phyloP scores from a whole-genome alignment of 2,329 filamentous ascomycete species.

The Seiridium cupressi region DNA sequence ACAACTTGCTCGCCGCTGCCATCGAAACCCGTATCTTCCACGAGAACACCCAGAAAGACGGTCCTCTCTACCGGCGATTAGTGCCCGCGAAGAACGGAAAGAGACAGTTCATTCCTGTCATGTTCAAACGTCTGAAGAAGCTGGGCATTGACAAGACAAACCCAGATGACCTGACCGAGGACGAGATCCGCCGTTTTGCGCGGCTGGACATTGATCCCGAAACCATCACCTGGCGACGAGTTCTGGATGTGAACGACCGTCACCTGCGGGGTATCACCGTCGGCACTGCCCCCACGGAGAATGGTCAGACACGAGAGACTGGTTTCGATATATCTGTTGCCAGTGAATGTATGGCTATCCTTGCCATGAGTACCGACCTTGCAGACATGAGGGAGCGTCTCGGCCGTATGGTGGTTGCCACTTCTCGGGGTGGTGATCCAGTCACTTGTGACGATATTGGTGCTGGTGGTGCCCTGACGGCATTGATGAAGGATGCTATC shows the following conservation, averaged over 20 bases:
- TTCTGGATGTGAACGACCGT: constrained; percentile 95
- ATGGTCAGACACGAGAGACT: constrained; percentile 82
- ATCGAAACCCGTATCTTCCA: constrained; percentile 99
- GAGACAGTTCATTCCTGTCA: constrained; percentile 81
- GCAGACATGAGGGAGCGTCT: constrained; percentile 89
- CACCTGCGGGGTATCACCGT: constrained; percentile 88
- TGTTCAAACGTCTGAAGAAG: constrained; percentile 93
- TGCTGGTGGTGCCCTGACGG: constrained; percentile 85
- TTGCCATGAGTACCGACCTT: constrained; percentile 86
- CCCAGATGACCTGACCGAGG: constrained; percentile 83
- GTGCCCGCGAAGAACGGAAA: constrained; percentile 89
- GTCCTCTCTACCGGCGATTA: constrained; percentile 79
- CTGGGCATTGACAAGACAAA: constrained; percentile 94
- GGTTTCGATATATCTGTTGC: constrained; percentile 98
- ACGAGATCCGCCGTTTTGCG: constrained; percentile 87
- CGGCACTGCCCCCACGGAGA: constrained; percentile 86
- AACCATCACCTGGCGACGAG: constrained; percentile 95
- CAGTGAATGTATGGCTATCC: constrained; percentile 96
- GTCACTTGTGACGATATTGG: constrained; percentile 96
- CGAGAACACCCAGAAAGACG: constrained; percentile 92
- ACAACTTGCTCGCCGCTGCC: constrained; percentile 93
- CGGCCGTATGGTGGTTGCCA: constrained; percentile 93
- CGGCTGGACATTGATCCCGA: constrained; percentile 93
- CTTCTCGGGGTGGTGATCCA: constrained; percentile 79
- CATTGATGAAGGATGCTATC: constrained; percentile 96